Conservation (phyloP, 2,329 filamentous ascomycete species). For the Coniochaeta ligniaria region DNA sequence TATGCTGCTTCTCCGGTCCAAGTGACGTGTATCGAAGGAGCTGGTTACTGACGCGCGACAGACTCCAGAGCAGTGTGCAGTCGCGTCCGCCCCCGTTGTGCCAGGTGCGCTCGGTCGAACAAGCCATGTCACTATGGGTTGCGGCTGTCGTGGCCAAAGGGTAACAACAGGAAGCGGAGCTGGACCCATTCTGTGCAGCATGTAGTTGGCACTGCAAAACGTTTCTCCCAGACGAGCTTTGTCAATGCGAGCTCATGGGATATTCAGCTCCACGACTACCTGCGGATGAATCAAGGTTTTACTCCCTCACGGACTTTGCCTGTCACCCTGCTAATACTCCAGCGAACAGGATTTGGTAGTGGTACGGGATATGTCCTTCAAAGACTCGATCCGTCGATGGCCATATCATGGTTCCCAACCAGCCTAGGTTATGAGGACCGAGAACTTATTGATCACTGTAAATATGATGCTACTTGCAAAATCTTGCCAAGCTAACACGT, state of each 20-base stretch:
- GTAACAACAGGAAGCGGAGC: constrained; percentile 12
- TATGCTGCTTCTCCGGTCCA: constrained; percentile 7
- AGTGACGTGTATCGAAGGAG: constrained; percentile 2
- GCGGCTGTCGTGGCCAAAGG: constrained; percentile 15
- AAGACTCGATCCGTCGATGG: constrained; percentile 10
- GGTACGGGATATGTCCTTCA: constrained; percentile 9
- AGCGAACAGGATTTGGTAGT: constrained; percentile 11
- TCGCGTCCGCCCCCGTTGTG: constrained; percentile 10
- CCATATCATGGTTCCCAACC: constrained; percentile 13
- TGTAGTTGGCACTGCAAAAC: constrained; percentile 9
- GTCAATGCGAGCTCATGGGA: constrained; percentile 15
- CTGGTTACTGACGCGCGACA: constrained; percentile 9
- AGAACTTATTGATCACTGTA: constrained; percentile 15
- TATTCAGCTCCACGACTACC: constrained; percentile 14
- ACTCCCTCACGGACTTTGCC: constrained; percentile 9
- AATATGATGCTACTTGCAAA: not conserved
- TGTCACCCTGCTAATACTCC: constrained; percentile 11
- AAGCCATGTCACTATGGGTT: constrained; percentile 13
- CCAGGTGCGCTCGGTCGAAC: constrained; percentile 11
- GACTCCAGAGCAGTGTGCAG: constrained; percentile 12
- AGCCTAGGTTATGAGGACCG: constrained; percentile 10
- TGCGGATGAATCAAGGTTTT: constrained; percentile 14
- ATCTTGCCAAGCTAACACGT: constrained; percentile 9
- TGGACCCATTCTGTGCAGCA: constrained; percentile 11
- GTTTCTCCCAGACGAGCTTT: constrained; percentile 12